phyloP scores from a whole-genome alignment of 306 rosid genomes.

The Castanospermum australe region DNA sequence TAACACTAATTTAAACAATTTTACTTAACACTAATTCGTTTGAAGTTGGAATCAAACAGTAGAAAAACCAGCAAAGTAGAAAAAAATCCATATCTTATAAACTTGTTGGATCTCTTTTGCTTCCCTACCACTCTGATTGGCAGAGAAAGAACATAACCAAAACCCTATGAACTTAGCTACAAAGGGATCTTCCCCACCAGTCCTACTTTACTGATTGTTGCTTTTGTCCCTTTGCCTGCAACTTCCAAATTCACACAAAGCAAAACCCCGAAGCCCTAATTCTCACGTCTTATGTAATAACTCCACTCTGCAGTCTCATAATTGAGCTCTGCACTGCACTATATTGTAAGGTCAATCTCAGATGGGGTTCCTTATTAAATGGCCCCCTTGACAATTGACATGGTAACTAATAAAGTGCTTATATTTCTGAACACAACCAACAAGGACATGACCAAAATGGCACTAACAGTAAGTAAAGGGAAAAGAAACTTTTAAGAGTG shows the following conservation, averaged over 20 bases:
- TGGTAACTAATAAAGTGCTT: neutral
- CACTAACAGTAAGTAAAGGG: neutral
- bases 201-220: conserved; percentile 46
- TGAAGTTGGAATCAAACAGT: too few relatives aligned
- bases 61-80: too few relatives aligned
- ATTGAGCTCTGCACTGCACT: conserved; percentile 33
- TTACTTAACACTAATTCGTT: too few relatives aligned
- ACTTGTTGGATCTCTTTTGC: neutral
- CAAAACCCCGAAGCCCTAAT: conserved; percentile 52
- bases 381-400: conserved; percentile 18
- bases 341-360: conserved; percentile 63
- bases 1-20: too few relatives aligned
- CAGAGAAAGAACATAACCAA: conserved; percentile 56
- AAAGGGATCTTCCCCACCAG: conserved; percentile 45
- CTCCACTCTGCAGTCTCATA: conserved; percentile 46
- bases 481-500: neutral
- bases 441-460: conserved; percentile 20
- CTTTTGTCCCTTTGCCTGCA: conserved; percentile 37
- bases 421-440: neutral
- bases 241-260: conserved; percentile 46
- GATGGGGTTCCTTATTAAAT: conserved; percentile 43
- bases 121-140: conserved; percentile 36
- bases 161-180: conserved; percentile 51
- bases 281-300: conserved; percentile 63
- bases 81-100: conserved; percentile 16